These are phyloP conservation scores for Blastobotrys apis DNA, from an alignment of 1,139 yeast species.

Conservation along the genomic window DNA sequence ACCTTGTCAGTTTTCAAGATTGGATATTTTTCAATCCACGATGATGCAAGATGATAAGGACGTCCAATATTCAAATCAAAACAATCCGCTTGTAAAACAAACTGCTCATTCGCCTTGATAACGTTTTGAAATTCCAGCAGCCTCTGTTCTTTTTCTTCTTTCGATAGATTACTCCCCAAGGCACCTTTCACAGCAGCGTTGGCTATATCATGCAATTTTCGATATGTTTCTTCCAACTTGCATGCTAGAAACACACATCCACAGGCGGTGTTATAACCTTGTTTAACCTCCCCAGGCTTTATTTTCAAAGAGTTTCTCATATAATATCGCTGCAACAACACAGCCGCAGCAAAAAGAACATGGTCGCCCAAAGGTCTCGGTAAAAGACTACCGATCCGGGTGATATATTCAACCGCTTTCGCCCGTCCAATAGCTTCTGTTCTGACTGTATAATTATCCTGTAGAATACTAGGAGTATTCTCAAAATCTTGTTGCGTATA, in stretches of 20 bases:
- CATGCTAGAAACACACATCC: slow-evolving; percentile 49
- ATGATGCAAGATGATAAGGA: slow-evolving; percentile 30
- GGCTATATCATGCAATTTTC: slow-evolving; percentile 46
- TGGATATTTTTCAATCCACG: slow-evolving; percentile 28
- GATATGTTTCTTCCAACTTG: slow-evolving; percentile 48
- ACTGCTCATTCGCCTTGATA: too few relatives aligned
- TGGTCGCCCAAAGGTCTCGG: slow-evolving; percentile 47
- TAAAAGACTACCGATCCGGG: slow-evolving; percentile 42
- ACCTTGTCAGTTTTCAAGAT: slow-evolving; percentile 24
- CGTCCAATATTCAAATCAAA: slow-evolving; percentile 46
- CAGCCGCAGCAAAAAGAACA: slow-evolving; percentile 47
- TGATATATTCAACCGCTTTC: slow-evolving; percentile 46
- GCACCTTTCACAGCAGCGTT: slow-evolving; percentile 46
- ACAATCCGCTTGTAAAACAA: too few relatives aligned
- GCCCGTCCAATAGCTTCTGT: slow-evolving; percentile 42
- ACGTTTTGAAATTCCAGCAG: too few relatives aligned
- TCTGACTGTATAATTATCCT: not conserved
- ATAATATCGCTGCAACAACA: slow-evolving; percentile 48
- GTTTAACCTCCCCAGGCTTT: too few relatives aligned
- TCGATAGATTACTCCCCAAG: too few relatives aligned
- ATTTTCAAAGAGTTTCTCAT: slow-evolving; percentile 41
- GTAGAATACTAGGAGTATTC: not conserved
- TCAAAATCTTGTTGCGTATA: slow-evolving; percentile 14
- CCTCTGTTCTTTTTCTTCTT: too few relatives aligned
- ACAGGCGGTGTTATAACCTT: too few relatives aligned